Evolutionary conservation across 805 yeast genomes (phyloP), one percentile per base, ranked within the genome.

Genomic region (Wickerhamiella galacta): DNA sequence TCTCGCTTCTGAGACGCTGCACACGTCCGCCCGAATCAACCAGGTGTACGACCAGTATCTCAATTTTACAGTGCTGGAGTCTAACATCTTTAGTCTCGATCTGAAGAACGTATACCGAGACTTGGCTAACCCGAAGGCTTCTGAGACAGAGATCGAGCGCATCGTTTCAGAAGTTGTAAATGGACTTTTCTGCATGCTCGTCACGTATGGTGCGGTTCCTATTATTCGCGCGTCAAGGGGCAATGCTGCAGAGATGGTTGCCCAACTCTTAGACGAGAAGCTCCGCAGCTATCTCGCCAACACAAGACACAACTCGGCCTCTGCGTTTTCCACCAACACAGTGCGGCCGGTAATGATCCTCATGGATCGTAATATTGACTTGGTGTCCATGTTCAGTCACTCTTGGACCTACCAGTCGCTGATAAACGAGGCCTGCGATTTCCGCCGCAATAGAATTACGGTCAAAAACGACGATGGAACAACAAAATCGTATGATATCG

Each of bases 391-490:
- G 95, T 75, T 90, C 54, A 70, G 87, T 1, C 99, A 90, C 57
- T 81, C 95, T 9, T 87, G 96, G 95, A 85, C 92, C 31, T 90
- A 90, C 53, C 94, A 87, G 59, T 83, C 95, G 48, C 74, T 90
- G 70, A 90, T 90, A 14, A 79, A 85, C 48, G 99, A 90, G 52
- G 90, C 83, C 4, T 81, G 90, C 52, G 68, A 70, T 33, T 63
- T 90, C 46, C 68, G 74, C 42, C 68, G 93, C 49, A 85, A 87
- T 52, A 76, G 95, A 16, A 77, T 87, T 39, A 68, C 72, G 15
- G 61, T 83, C 21, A 52, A 53, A 11, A 41, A 32, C 16, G 56
- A 54, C 6, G 46, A 46, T 16, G 58, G 53, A 24, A 38, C 39
- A 9, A 48, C 57, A 6, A 75, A 75, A 43, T 66, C 70, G 39